phyloP scores from a whole-genome alignment of 108 stramenopile genomes.

The Fragilariopsis cylindrus region DNA sequence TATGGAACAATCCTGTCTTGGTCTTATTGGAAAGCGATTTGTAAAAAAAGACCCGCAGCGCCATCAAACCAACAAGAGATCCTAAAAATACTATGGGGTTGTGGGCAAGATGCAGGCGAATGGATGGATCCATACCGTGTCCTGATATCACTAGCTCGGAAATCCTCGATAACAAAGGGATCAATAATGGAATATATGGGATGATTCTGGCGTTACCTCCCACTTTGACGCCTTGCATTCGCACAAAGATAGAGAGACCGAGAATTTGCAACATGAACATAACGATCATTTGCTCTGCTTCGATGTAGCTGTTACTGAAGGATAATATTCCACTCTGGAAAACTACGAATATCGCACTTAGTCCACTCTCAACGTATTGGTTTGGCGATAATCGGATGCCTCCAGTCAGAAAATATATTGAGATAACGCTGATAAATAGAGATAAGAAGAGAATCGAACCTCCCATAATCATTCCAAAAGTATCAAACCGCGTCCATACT shows the following conservation, averaged over 20 bases:
- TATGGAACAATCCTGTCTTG: constrained; percentile 27
- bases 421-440: constrained; percentile 28
- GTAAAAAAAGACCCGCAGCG: constrained; percentile 41
- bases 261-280: constrained; percentile 64
- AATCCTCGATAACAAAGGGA: constrained; percentile 53
- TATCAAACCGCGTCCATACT: constrained; percentile 88
- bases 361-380: constrained; percentile 37
- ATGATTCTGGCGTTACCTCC: constrained; percentile 19
- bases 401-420: constrained; percentile 3
- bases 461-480: constrained; percentile 71
- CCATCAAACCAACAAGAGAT: constrained; percentile 42
- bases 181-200: constrained; percentile 40
- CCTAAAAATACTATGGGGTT: constrained; percentile 55
- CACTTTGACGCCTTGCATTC: constrained; percentile 22
- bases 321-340: constrained; percentile 74
- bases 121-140: constrained; percentile 83
- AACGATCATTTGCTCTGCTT: constrained; percentile 60
- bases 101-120: constrained; percentile 69
- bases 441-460: constrained; percentile 50
- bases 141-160: constrained; percentile 63
- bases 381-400: constrained; percentile 20
- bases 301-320: constrained; percentile 82
- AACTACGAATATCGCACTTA: constrained; percentile 48
- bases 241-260: constrained; percentile 42
- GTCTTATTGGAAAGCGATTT: not conserved